Evolutionary conservation across 2,329 filamentous ascomycete species (phyloP).

Genomic region (Colletotrichum higginsianum): DNA sequence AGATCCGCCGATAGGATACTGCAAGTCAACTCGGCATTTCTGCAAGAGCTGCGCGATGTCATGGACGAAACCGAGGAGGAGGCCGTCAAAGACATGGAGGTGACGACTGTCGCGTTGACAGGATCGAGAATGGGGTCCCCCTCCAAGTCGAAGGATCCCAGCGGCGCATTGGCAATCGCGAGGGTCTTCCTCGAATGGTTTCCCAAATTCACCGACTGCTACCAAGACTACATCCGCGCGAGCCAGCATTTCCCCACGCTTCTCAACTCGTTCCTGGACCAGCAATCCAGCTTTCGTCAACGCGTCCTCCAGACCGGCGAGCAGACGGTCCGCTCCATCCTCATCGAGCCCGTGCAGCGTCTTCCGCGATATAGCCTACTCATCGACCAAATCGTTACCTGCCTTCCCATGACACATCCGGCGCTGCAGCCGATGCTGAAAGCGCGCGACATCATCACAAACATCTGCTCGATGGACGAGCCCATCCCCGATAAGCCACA

Average conservation of each 20-base stretch:
- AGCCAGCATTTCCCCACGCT: constrained; percentile 90
- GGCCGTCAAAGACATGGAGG: constrained; percentile 82
- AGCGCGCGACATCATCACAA: constrained; percentile 92
- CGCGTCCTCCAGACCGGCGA: constrained; percentile 88
- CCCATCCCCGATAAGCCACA: constrained; percentile 79
- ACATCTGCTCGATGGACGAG: constrained; percentile 94
- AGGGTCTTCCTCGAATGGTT: constrained; percentile 92
- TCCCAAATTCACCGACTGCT: constrained; percentile 90
- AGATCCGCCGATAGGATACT: constrained; percentile 85
- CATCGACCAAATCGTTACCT: constrained; percentile 94
- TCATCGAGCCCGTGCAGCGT: constrained; percentile 97
- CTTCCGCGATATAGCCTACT: constrained; percentile 95
- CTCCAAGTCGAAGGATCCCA: constrained; percentile 75
- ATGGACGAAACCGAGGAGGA: constrained; percentile 89
- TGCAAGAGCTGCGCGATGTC: constrained; percentile 81
- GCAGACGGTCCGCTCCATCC: constrained; percentile 88
- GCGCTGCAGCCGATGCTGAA: constrained; percentile 87
- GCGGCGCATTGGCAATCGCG: constrained; percentile 83
- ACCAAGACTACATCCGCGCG: constrained; percentile 92
- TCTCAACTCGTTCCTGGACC: constrained; percentile 83
- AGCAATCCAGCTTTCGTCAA: constrained; percentile 86
- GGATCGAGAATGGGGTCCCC: constrained; percentile 61
- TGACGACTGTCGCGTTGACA: constrained; percentile 58
- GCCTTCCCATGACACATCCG: constrained; percentile 87
- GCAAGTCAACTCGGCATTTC: constrained; percentile 84